Conservation (phyloP, 257 asterid species). For the Salvia rosmarinus region DNA sequence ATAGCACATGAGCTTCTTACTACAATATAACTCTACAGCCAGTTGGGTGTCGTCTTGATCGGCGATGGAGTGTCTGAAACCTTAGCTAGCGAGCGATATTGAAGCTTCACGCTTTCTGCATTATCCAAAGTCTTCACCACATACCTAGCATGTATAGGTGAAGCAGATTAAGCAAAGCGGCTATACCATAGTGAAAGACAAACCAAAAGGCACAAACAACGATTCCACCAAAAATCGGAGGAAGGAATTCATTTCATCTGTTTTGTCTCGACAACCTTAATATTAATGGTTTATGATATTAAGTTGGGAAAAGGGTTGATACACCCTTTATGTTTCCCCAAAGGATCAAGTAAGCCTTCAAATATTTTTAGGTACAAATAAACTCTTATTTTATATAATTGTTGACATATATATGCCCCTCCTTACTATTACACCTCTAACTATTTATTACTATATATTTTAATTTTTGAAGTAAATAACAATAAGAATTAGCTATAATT, state of each 20-base stretch:
- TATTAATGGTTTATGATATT: too few species aligned
- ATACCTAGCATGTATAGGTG: constrained; percentile 58
- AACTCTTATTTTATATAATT: too few species aligned
- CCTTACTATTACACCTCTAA: too few species aligned
- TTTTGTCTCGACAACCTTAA: neutral
- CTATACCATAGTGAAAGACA: neutral
- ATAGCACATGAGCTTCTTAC: neutral
- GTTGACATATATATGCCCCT: too few species aligned
- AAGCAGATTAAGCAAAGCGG: neutral
- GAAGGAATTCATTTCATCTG: neutral
- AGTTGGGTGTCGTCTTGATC: constrained; percentile 53
- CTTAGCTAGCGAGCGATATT: constrained; percentile 87
- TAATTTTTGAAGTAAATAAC: too few species aligned
- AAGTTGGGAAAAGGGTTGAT: too few species aligned
- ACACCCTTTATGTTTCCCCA: too few species aligned
- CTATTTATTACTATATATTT: too few species aligned
- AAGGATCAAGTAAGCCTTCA: too few species aligned
- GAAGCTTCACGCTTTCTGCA: constrained; percentile 97
- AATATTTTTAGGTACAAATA: too few species aligned
- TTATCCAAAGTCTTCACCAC: constrained; percentile 97
- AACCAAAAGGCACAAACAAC: constrained; percentile 5
- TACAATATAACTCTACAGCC: constrained; percentile 50
- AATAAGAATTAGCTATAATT: too few species aligned
- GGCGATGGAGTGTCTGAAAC: constrained; percentile 63
- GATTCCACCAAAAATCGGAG: neutral